Evolutionary conservation across 2,329 filamentous ascomycete genomes (phyloP), one percentile per base, ranked within the genome.

Genomic region (Epichloe brachyelytri): DNA sequence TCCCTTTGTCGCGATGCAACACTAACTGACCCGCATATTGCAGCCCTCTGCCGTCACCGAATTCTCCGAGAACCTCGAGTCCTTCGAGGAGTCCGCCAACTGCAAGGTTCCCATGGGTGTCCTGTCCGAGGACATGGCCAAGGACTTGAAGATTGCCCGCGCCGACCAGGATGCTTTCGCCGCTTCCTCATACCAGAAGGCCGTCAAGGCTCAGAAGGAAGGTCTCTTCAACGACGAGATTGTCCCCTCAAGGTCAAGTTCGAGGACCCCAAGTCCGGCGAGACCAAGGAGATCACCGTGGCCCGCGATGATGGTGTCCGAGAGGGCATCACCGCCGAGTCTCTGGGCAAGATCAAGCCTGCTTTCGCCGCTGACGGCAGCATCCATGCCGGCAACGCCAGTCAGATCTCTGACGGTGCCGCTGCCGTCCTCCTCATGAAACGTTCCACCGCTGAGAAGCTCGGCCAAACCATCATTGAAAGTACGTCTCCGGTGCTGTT

Each of bases 41-140:
- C 59, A 86, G 83, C 36, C 90, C 22, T 76, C 75, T 43, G 93
- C 93, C 55, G 91, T 97, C 15, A 80, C 83, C 55, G 93, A 97
- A 70, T 96, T 97, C 78, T 93, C 87, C 33, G 88, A 95, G 47
- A 78, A 88, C 49, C 82, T 97, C 56, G 87, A 96, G 65, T 79
- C 74, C 61, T 79, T 91, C 74, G 77, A 81, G 57, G 85, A 93
- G 65, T 79, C 90, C 22, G 86, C 86, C 62, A 94, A 96, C 78
- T 98, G 93, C 82, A 96, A 95, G 74, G 91, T 97, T 3, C 84
- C 89, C 66, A 97, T 97, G 93, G 91, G 91, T 60, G 79, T 89
- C 11, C 76, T 97, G 47, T 95, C 88, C 30, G 93, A 98, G 71
- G 71, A 91, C 63, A 96, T 97, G 91, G 93, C 91, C 59, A 86